These are phyloP conservation scores for Lepiota subincarnata DNA, from an alignment of 768 basidiomycete species.

Conservation along the genomic window DNA sequence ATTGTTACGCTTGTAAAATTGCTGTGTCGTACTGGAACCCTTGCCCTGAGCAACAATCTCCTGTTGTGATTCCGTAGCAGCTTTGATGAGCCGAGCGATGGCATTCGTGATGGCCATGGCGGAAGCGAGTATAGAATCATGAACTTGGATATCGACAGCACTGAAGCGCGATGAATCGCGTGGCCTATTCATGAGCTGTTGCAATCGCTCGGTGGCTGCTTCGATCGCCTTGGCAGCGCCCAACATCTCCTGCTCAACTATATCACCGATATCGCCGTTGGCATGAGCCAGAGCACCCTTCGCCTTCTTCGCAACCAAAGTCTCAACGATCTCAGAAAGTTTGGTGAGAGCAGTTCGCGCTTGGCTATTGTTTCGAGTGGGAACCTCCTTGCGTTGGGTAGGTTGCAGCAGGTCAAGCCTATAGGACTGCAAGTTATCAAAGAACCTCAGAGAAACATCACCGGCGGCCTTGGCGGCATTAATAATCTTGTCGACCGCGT, in stretches of 20 bases:
- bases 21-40: slow-evolving; percentile 87
- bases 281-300: slow-evolving; percentile 67
- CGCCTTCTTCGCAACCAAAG: slow-evolving; percentile 77
- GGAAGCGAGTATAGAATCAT: slow-evolving; percentile 93
- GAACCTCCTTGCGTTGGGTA: slow-evolving; percentile 75
- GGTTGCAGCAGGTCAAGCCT: slow-evolving; percentile 80
- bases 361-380: slow-evolving; percentile 87
- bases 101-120: slow-evolving; percentile 95
- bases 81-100: slow-evolving; percentile 90
- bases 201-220: slow-evolving; percentile 82
- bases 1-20: slow-evolving; percentile 99
- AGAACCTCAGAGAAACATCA: slow-evolving; percentile 85
- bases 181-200: slow-evolving; percentile 88
- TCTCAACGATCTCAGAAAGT: slow-evolving; percentile 85
- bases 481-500: slow-evolving; percentile 88
- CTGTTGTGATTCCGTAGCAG: slow-evolving; percentile 96
- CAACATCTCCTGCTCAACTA: slow-evolving; percentile 96
- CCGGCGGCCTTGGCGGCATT: slow-evolving; percentile 81
- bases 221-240: slow-evolving; percentile 93
- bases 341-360: slow-evolving; percentile 76
- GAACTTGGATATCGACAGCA: slow-evolving; percentile 91
- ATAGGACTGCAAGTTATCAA: slow-evolving; percentile 95
- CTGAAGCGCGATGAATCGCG: slow-evolving; percentile 84
- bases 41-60: slow-evolving; percentile 96
- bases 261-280: slow-evolving; percentile 91